Evolutionary conservation across 768 basidiomycete genomes (phyloP), one percentile per base, ranked within the genome.

Genomic region (Antrodiella citrinella): DNA sequence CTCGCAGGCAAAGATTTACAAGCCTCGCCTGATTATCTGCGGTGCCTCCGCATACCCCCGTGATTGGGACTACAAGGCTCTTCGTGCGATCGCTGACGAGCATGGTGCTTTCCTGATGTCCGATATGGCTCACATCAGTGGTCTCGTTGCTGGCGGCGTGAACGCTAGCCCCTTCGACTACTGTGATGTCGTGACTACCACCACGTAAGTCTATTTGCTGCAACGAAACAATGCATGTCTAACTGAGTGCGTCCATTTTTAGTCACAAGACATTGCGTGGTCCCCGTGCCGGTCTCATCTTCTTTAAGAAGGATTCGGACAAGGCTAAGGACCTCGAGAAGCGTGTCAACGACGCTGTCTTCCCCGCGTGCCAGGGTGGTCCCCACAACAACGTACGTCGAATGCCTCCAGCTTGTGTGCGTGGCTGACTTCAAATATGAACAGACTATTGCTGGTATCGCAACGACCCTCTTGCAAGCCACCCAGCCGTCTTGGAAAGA

Each of bases 311-410:
- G 70, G 92, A 95, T 65, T 81, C 82, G 59, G 80, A 87, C 62
- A 76, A 83, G 52, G 70, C 81, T 22, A 71, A 80, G 60, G 95
- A 98, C 59, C 80, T 99, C 42, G 96, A 97, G 78, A 91, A 91
- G 69, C 87, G 94, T 51, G 83, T 99, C 61, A 98, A 98, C 67
- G 90, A 95, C 39, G 94, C 96, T 45, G 95, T 99, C 56, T 99
- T 99, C 84, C 96, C 96, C 51, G 95, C 96, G 26, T 98, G 96
- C 79, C 96, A 98, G 72, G 96, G 96, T 69, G 96, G 95, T 45
- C 96, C 95, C 41, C 96, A 98, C 76, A 98, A 98, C 75, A 93
- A 99, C 73, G 88, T 89, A 50, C 50, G 81, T n/a, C n/a, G n/a
- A n/a, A n/a, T n/a, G n/a, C n/a, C n/a, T 67, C 20, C 21, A 26